A percentile compares a stretch with the other conserved stretches of the same genome.
These are phyloP conservation scores for Colletotrichum incanum DNA, from an alignment of 2,329 filamentous ascomycete species.

Conservation along the genomic window DNA sequence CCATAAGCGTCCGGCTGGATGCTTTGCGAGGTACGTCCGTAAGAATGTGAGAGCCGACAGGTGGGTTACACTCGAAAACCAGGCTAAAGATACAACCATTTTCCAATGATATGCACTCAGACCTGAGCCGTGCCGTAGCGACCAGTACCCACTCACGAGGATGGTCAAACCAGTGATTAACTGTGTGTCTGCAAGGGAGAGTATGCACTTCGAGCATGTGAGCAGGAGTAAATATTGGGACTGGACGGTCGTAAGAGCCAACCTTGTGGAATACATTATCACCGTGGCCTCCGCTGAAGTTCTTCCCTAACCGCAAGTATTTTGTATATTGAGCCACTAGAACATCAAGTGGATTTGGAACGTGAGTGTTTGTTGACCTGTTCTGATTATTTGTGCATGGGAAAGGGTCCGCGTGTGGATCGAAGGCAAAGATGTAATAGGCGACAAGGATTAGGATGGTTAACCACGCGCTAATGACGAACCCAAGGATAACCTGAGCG, in stretches of 20 bases:
- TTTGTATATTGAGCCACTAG: not conserved
- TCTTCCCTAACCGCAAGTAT: not conserved
- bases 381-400: not conserved
- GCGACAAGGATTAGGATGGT: conserved; percentile 10
- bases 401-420: conserved; percentile 6
- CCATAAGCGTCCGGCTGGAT: not conserved
- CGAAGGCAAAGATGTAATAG: not conserved
- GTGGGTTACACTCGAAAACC: conserved; percentile 20
- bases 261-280: conserved; percentile 20
- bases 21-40: not conserved
- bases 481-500: conserved; percentile 1
- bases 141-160: conserved; percentile 6
- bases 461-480: conserved; percentile 11
- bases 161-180: conserved; percentile 9
- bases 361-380: not conserved
- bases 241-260: not conserved
- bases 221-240: not conserved
- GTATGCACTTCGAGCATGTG: conserved; percentile 3
- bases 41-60: conserved; percentile 17
- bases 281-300: not conserved
- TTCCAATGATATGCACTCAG: conserved; percentile 23
- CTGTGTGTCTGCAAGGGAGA: conserved; percentile 10
- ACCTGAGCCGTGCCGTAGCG: not conserved
- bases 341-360: not conserved
- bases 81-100: conserved; percentile 13